These are phyloP conservation scores for Rhizopogon vulgaris DNA, from an alignment of 768 basidiomycete species.

Conservation along the genomic window DNA sequence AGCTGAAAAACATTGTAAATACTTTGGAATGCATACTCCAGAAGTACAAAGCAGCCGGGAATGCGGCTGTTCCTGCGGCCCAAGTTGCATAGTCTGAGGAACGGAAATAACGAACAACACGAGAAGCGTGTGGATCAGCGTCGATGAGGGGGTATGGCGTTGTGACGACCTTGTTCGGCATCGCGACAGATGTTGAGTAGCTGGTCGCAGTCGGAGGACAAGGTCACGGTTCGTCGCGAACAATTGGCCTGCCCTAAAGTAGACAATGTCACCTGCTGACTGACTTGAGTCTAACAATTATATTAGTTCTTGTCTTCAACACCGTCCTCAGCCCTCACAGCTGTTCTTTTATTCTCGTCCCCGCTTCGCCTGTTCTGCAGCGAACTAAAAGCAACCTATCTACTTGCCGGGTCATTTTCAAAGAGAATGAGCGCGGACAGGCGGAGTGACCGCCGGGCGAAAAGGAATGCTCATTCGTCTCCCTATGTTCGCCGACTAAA, in stretches of 20 bases:
- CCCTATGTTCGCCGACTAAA: conserved; percentile 48
- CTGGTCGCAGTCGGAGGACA: background rate
- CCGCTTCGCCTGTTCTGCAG: conserved; percentile 3
- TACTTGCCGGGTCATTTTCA: conserved; percentile 8
- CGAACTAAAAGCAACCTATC: conserved; percentile 1
- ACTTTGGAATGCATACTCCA: conserved; percentile 56
- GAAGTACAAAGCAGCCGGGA: conserved; percentile 73
- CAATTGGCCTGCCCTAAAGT: conserved; percentile 27
- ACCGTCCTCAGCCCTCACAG: background rate
- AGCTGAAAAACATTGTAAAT: conserved; percentile 1
- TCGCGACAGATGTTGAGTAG: conserved; percentile 8
- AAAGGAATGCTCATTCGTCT: conserved; percentile 34
- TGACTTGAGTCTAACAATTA: background rate
- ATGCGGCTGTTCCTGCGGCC: conserved; percentile 74
- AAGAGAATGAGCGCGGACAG: conserved; percentile 53
- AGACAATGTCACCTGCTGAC: conserved; percentile 11
- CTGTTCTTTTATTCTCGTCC: background rate
- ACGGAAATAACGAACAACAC: conserved; percentile 88
- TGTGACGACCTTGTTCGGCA: conserved; percentile 43
- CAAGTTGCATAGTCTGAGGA: conserved; percentile 82
- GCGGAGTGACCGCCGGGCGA: conserved; percentile 34
- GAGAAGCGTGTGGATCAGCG: conserved; percentile 80
- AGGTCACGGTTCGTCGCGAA: conserved; percentile 6
- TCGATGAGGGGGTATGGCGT: conserved; percentile 90
- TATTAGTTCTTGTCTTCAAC: conserved; percentile 13